These are phyloP conservation scores for Bombardia bombarda DNA, from an alignment of 495 filamentous ascomycete genomes.

Conservation along the genomic window DNA sequence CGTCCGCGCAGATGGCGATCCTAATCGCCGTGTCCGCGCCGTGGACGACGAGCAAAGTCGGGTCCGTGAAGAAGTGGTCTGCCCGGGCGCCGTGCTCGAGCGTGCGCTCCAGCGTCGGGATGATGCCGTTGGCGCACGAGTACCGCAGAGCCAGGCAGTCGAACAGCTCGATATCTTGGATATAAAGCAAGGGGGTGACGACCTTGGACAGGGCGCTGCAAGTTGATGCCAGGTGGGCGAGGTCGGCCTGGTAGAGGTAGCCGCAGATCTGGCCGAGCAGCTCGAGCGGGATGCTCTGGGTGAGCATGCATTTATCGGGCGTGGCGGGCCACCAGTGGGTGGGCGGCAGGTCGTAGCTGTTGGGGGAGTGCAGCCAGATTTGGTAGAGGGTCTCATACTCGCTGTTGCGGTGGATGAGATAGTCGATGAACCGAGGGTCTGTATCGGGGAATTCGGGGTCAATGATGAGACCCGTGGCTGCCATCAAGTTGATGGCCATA, in stretches of 20 bases:
- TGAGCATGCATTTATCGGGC: constrained; percentile 6
- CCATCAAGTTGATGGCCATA: too few relatives aligned
- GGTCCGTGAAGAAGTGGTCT: constrained; percentile 4
- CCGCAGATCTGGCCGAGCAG: constrained; percentile 5
- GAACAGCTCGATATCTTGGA: constrained; percentile 8
- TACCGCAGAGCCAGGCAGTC: constrained; percentile 14
- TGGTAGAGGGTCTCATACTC: neutral
- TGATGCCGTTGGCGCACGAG: constrained; percentile 10
- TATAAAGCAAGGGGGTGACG: constrained; percentile 3
- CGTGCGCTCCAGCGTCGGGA: constrained; percentile 6
- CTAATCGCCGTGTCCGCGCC: constrained; percentile 4
- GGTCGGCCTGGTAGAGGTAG: constrained; percentile 11
- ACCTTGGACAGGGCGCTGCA: constrained; percentile 3
- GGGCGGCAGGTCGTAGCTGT: constrained; percentile 1
- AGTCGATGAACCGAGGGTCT: too few relatives aligned
- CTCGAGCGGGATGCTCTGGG: constrained; percentile 4
- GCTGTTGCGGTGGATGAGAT: neutral
- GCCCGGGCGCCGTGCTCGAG: constrained; percentile 6
- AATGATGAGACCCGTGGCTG: too few relatives aligned
- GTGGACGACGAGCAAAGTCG: too few relatives aligned
- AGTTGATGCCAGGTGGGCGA: constrained; percentile 8
- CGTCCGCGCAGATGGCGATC: constrained; percentile 5
- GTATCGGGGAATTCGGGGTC: too few relatives aligned
- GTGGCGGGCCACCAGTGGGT: constrained; percentile 4
- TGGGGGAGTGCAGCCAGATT: neutral